These are phyloP conservation scores for Phialocephala sp. DNA, from an alignment of 2,329 filamentous ascomycete genomes.

Conservation along the genomic window DNA sequence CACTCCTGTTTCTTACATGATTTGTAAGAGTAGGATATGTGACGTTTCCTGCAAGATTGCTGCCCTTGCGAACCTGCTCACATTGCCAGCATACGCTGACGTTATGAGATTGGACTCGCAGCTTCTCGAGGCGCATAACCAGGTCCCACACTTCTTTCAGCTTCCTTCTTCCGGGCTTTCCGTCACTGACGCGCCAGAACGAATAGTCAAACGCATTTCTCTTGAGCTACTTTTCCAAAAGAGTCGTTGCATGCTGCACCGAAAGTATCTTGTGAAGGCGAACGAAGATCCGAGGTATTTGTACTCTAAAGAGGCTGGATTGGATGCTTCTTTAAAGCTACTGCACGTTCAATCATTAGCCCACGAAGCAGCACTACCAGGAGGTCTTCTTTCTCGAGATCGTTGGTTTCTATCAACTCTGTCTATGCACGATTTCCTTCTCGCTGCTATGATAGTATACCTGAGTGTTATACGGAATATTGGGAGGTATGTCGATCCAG, in stretches of 20 bases:
- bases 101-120: conserved; percentile 54
- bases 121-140: conserved; percentile 52
- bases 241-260: conserved; percentile 60
- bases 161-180: conserved; percentile 55
- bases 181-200: conserved; percentile 53
- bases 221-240: conserved; percentile 60
- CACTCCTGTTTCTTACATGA: conserved; percentile 62
- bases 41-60: conserved; percentile 57
- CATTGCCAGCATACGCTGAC: conserved; percentile 54
- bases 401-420: conserved; percentile 64
- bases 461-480: conserved; percentile 42
- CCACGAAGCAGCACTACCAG: conserved; percentile 56
- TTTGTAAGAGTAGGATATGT: conserved; percentile 56
- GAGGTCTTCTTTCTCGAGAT: conserved; percentile 56
- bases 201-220: conserved; percentile 59
- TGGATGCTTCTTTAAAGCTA: conserved; percentile 55
- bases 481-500: conserved; percentile 8
- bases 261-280: conserved; percentile 56
- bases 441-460: conserved; percentile 66
- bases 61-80: conserved; percentile 55
- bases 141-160: conserved; percentile 55
- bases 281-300: conserved; percentile 52
- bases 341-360: conserved; percentile 55
- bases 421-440: conserved; percentile 64
- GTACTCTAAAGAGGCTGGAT: conserved; percentile 57